These are phyloP conservation scores for Elaphomyces granulatus DNA, from an alignment of 495 filamentous ascomycete genomes.

Conservation along the genomic window DNA sequence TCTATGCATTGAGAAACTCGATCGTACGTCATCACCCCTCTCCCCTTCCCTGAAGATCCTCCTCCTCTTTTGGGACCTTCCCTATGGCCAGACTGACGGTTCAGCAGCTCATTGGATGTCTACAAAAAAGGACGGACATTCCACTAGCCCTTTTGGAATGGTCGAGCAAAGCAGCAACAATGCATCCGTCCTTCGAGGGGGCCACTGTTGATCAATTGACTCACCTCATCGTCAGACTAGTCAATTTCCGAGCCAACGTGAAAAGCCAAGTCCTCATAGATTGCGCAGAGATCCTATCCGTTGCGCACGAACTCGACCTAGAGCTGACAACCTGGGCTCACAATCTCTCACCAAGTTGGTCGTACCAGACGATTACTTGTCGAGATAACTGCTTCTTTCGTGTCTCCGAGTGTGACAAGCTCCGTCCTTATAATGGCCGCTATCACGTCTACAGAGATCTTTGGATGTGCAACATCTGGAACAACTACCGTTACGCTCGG, in stretches of 20 bases:
- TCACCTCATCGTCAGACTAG: slow-evolving; percentile 22
- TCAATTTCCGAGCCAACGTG: slow-evolving; percentile 32
- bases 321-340: slow-evolving; percentile 9
- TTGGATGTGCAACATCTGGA: slow-evolving; percentile 45
- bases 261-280: slow-evolving; percentile 22
- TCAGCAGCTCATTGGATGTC: slow-evolving; percentile 26
- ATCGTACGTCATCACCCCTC: too few species aligned
- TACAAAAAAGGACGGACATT: slow-evolving; percentile 20
- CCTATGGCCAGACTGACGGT: not conserved
- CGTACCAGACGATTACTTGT: not conserved
- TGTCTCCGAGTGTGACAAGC: not conserved
- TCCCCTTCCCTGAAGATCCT: not conserved
- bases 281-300: slow-evolving; percentile 29
- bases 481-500: slow-evolving; percentile 47
- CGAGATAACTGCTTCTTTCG: not conserved
- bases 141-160: slow-evolving; percentile 23
- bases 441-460: slow-evolving; percentile 46
- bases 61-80: not conserved
- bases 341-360: not conserved
- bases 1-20: slow-evolving; percentile 39
- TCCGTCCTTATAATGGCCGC: slow-evolving; percentile 32
- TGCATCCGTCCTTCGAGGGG: not conserved
- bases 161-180: slow-evolving; percentile 7
- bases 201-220: not conserved
- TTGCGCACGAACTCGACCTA: slow-evolving; percentile 35